Base-by-base conservation (phyloP, 306 rosid genomes). In the Begonia masoniana region DNA sequence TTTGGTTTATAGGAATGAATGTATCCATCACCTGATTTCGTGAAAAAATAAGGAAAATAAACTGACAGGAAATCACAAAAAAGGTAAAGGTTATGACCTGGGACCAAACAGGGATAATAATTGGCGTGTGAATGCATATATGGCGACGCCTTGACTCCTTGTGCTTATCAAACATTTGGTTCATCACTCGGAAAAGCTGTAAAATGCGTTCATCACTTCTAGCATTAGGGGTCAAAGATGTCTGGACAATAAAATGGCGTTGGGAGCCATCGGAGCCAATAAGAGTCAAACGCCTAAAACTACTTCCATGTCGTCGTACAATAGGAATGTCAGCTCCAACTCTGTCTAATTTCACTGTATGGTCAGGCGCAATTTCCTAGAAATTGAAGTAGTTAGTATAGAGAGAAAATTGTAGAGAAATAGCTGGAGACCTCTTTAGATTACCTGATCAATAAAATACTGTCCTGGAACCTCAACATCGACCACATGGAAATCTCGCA, bases 391-490 rank as follows among this genome's bases (percentile, higher is more conserved):
- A 66, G 19, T 49, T 13, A 21, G 43, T 23, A 52, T 11, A 46
- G 4, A 42, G 47, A 35, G 42, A 48, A 50, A 51, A 63, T 54
- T 58, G 62, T 13, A 46, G 23, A 72, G 66, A 61, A 72, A 62
- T 15, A 57, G 61, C 26, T 48, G 52, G 47, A 71, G 61, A 52
- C 62, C 5, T 6, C 12, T 16, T 54, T 39, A 57, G 59, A 39
- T 52, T 67, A 92, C 99, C 96, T 92, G 96, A 68, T 92, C 95
- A 16, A 78, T 73, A 71, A 92, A 92, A 73, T 92, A 91, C 64
- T 91, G 97, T 64, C 97, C 97, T 3, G 99, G 99, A 62, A 92
- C 99, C 75, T 92, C 99, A 52, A 92, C 96, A 76, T 92, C 99
- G 64, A 92, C 85, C 48, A 86, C 99, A 70, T 92, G 99, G 78